These are phyloP conservation scores for Pseudonitzschia multistriata DNA, from an alignment of 108 stramenopile genomes.

Conservation along the genomic window DNA sequence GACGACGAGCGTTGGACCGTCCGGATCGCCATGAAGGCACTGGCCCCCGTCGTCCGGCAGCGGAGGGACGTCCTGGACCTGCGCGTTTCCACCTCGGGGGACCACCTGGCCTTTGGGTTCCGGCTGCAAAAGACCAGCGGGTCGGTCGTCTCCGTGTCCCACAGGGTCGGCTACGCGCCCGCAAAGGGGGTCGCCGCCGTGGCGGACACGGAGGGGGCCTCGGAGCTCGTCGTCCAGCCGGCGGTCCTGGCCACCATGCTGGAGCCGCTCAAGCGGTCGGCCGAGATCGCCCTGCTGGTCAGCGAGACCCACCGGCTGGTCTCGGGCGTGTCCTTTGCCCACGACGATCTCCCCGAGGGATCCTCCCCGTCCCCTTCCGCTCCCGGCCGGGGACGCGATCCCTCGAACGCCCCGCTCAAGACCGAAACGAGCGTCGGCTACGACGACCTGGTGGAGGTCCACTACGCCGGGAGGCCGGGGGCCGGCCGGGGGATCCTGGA, in stretches of 20 bases:
- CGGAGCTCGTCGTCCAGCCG: constrained; percentile 70
- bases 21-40: constrained; percentile 65
- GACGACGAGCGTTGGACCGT: constrained; percentile 47
- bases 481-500: too few relatives aligned
- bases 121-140: constrained; percentile 27
- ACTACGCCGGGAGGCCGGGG: constrained; percentile 60
- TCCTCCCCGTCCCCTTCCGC: too few relatives aligned
- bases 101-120: constrained; percentile 67
- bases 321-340: constrained; percentile 33
- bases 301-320: constrained; percentile 43
- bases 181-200: constrained; percentile 63
- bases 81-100: constrained; percentile 37
- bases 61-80: constrained; percentile 68
- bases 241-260: constrained; percentile 60
- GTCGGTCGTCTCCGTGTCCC: constrained; percentile 45
- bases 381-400: background rate
- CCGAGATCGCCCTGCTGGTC: constrained; percentile 65
- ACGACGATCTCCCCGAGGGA: constrained; percentile 27
- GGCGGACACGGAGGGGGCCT: constrained; percentile 45
- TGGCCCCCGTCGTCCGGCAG: constrained; percentile 60
- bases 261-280: constrained; percentile 61
- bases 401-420: constrained; percentile 36
- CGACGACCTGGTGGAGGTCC: constrained; percentile 74
- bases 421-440: constrained; percentile 73
- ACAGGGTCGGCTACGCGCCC: constrained; percentile 60